Evolutionary conservation across 2,329 filamentous ascomycete genomes (phyloP), one percentile per base, ranked within the genome.

Genomic region (Colletotrichum echinochloae): DNA sequence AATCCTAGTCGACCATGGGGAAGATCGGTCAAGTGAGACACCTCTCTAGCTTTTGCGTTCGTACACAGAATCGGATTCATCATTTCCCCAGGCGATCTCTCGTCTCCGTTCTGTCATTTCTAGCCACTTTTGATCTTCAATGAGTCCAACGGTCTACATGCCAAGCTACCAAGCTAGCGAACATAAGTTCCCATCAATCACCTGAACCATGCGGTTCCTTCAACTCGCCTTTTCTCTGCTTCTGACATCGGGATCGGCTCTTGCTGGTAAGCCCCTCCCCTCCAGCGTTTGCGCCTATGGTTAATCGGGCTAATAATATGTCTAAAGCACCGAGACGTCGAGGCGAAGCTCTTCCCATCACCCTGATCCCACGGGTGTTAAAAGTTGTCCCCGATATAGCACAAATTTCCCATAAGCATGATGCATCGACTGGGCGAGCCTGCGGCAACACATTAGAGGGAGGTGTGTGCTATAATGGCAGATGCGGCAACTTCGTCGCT

Each of bases 401-500:
- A 2, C 37, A 33, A 18, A 30, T 59, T 6, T 48, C 68, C 0
- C 2, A 35, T 2, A 28, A 59, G 33, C 33, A 59, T 23, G 26
- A 59, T 2, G 64, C 64, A 5, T 65, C 64, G n/a, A 67, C 62
- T n/a, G 68, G 68, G 20, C 64, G 44, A 2, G 18, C 44, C 0
- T 70, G 68, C 39, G 57, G 51, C 2, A 3, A 48, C 1, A 33
- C 35, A 8, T 16, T 26, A 4, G 37, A 48, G 16, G 23, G 54
- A 28, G 68, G 68, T 7, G 64, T 70, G 9, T 70, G 68, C 20
- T 65, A 70, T 35, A 62, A 67, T 8, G 68, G 68, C 7, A 56
- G 59, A n/a, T 70, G 68, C 52, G 68, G 68, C 5, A 63, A 28
- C n/a, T 70, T 70, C 9, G 35, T 70, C 16, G 68, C 68, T 12